These are phyloP conservation scores for Saccharomycopsis babjevae DNA, from an alignment of 805 yeast species.

Conservation along the genomic window DNA sequence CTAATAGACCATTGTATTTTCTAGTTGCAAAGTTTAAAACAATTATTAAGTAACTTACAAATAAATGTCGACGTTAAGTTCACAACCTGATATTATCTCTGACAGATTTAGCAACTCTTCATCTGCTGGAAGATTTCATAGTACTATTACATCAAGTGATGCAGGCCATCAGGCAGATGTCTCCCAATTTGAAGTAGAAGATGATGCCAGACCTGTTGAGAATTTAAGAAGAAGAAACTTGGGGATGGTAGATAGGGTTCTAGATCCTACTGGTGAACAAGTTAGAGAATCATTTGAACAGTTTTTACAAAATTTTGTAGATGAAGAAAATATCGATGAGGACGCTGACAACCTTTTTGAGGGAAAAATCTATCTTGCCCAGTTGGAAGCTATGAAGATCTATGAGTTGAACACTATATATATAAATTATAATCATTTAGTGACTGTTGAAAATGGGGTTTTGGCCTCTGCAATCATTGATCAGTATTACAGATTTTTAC, in stretches of 20 bases:
- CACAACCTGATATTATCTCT: constrained; percentile 15
- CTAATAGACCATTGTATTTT: no score
- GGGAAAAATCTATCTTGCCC: constrained; percentile 63
- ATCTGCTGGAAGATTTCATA: constrained; percentile 14
- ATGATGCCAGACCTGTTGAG: constrained; percentile 14
- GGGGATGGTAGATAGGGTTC: constrained; percentile 71
- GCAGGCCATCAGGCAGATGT: constrained; percentile 4
- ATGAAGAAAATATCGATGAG: constrained; percentile 24
- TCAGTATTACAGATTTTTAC: constrained; percentile 87
- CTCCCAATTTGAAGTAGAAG: background rate
- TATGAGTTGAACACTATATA: constrained; percentile 71
- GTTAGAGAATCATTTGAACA: constrained; percentile 85
- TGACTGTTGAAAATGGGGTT: constrained; percentile 71
- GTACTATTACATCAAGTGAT: constrained; percentile 14
- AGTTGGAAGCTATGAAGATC: constrained; percentile 68
- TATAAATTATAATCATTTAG: constrained; percentile 74
- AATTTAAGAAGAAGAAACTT: constrained; percentile 42
- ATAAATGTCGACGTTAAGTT: constrained; percentile 13
- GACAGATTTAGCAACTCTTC: constrained; percentile 14
- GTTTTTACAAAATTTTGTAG: constrained; percentile 57
- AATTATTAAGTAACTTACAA: background rate
- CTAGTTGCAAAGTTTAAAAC: background rate
- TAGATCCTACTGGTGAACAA: constrained; percentile 86
- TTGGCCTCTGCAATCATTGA: constrained; percentile 82
- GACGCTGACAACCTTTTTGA: constrained; percentile 31